phyloP scores from a whole-genome alignment of 1,284 basidiomycete genomes.

The Pseudozyma thailandica region DNA sequence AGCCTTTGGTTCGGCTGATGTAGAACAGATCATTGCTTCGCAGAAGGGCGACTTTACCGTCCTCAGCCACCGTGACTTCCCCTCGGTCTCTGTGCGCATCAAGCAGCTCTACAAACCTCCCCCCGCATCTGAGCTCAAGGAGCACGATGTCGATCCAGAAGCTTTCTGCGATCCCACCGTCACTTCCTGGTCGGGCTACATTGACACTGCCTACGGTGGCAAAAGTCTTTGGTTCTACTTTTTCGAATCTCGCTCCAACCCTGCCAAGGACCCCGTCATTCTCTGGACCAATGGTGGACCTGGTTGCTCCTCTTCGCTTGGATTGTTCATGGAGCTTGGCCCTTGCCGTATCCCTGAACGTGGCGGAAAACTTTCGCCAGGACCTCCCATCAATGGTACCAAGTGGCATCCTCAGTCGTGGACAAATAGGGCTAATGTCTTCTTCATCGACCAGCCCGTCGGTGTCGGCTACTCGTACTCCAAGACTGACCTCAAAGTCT shows the following conservation, averaged over 20 bases:
- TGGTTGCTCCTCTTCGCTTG: constrained; percentile 70
- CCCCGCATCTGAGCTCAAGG: constrained; percentile 22
- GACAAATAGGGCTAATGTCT: constrained; percentile 77
- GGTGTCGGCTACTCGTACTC: constrained; percentile 80
- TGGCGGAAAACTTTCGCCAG: constrained; percentile 26
- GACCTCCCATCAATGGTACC: constrained; percentile 71
- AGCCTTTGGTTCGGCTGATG: constrained; percentile 28
- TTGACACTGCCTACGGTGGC: constrained; percentile 74
- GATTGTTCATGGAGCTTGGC: constrained; percentile 77
- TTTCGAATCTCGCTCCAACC: constrained; percentile 79
- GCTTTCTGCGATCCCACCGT: constrained; percentile 64
- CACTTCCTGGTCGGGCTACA: constrained; percentile 68
- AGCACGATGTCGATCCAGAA: constrained; percentile 48
- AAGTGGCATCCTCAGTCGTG: constrained; percentile 76
- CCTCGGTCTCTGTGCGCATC: constrained; percentile 54
- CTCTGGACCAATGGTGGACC: constrained; percentile 63
- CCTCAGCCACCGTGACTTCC: constrained; percentile 58
- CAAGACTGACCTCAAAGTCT: constrained; percentile 73
- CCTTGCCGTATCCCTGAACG: constrained; percentile 64
- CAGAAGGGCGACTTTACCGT: constrained; percentile 45
- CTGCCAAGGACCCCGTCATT: constrained; percentile 75
- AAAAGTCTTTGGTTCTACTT: constrained; percentile 85
- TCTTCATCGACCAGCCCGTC: constrained; percentile 79
- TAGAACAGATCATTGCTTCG: constrained; percentile 44
- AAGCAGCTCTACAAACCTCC: constrained; percentile 50